Evolutionary conservation across 768 basidiomycete species (phyloP).

Genomic region (Boletellus ananas): DNA sequence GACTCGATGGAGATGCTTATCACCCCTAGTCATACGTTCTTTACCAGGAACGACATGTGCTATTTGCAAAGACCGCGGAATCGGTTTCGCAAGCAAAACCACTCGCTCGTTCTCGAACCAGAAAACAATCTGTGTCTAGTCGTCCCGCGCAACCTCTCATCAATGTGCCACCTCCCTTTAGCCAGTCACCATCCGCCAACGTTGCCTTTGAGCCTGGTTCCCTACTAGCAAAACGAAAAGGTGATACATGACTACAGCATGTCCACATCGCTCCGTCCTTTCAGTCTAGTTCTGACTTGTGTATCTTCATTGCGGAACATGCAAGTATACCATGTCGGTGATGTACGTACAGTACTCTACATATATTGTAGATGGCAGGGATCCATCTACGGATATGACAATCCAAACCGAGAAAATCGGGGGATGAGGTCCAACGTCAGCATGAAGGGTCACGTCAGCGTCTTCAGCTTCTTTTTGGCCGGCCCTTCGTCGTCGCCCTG

Average conservation of each 20-base stretch:
- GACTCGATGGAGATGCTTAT: constrained; percentile 6
- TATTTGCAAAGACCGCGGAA: constrained; percentile 35
- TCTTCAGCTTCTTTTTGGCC: constrained; percentile 76
- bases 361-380: constrained; percentile 13
- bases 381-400: constrained; percentile 1
- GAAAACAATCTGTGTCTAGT: constrained; percentile 32
- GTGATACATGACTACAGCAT: constrained; percentile 12
- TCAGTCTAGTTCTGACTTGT: constrained; percentile 1
- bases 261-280: neutral
- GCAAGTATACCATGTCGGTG: constrained; percentile 13
- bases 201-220: constrained; percentile 74
- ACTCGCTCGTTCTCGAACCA: constrained; percentile 36
- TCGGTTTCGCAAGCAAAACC: constrained; percentile 27
- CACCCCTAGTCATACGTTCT: constrained; percentile 70
- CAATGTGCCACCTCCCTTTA: constrained; percentile 40
- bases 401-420: neutral
- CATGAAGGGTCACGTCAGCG: constrained; percentile 31
- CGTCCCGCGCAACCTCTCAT: constrained; percentile 48
- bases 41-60: constrained; percentile 70
- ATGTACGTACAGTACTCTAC: constrained; percentile 24
- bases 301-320: constrained; percentile 5
- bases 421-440: neutral
- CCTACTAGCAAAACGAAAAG: constrained; percentile 55
- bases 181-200: constrained; percentile 28
- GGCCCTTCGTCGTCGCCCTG: constrained; percentile 46